Base-by-base conservation (phyloP, 2,329 filamentous ascomycete genomes). In the Cladophialophora carrionii region DNA sequence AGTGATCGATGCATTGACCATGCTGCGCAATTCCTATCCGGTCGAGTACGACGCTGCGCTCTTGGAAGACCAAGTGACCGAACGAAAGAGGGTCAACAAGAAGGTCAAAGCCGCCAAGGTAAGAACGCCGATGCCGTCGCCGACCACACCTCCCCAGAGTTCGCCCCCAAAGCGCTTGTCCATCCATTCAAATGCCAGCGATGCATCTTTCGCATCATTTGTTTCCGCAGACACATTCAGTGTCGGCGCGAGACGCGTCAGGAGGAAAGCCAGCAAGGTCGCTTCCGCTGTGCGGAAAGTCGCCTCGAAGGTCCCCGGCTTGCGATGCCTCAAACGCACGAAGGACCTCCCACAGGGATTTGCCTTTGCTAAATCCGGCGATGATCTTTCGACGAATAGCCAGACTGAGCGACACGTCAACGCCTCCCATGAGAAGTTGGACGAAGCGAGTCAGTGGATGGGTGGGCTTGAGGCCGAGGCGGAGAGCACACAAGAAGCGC, bases 11-110 rank as follows among this genome's bases (percentile, higher is more conserved):
- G 41, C 56, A 29, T 41, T 58, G n/a, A 49, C 43, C 10, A 49
- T 49, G 56, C 56, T 58, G 26, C 56, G 41, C 20, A 29, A 58
- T 43, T 46, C 56, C 31, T 58, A 46, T 46, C 56, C 56, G 12
- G 9, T 7, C 17, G 9, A 22, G 2, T 58, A 58, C 10, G 17
- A 58, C 20, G 56, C 56, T 22, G 37, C 9, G 10, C 56, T 43
- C 46, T 12, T 49, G 5, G 22, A 58, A 34, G 17, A 31, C 1
- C 24, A 32, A 14, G 12, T n/a, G 29, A 26, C 56, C n/a, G n/a
- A 58, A 26, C 9, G 37, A 17, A 43, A 49, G 37, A 31, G 32
- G 29, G 17, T 20, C 8, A 34, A 26, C 5, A 20, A 22, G 26
- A 58, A 49, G 24, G 22, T 22, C 37, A 49, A n/a, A 6, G 24